Base-by-base conservation (phyloP, 306 rosid genomes). In the Elaeagnus macrophylla region DNA sequence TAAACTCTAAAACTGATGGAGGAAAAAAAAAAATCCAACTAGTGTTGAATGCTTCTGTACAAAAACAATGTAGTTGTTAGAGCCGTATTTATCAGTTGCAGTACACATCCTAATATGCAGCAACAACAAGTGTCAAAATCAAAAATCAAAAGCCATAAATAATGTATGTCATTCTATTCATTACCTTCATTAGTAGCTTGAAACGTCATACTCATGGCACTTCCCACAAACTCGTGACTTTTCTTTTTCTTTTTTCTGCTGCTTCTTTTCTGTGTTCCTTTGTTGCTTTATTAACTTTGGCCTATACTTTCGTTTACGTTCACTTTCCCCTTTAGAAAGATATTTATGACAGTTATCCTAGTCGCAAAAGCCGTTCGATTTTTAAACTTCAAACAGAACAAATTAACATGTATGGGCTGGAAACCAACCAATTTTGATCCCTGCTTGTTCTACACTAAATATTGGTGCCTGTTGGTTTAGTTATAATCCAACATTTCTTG, bases 51-150 rank as follows among this genome's bases (percentile, higher is more conserved):
- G 60, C 15, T 20, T 52, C 43, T 16, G 53, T 49, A 55, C 19
- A 16, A 61, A 25, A 54, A 57, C 56, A 47, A 39, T 56, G 67
- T 63, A 60, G 59, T 67, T 55, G 56, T 72, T 39, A 53, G 78
- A 78, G 83, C 94, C 77, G 96, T 83, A 80, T 71, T 83, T 74
- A 70, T 65, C 85, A 82, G 91, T 69, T 38, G 1, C 13, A 61
- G 83, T 82, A 82, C 90, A 71, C 74, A 43, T 51, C 48, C 53
- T 60, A 68, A 56, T 40, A 25, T 53, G 65, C 55, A 58, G 7
- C 42, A 43, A 44, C 37, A 54, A 37, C 49, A 56, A 69, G 65
- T 71, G 76, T 67, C 81, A 77, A 37, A 36, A 68, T 63, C 74
- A 63, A 82, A 73, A 68, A 62, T 80, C 81, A 60, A 75, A 61